Conservation (phyloP, 2,329 filamentous ascomycete genomes). For the Venturia carpophila region DNA sequence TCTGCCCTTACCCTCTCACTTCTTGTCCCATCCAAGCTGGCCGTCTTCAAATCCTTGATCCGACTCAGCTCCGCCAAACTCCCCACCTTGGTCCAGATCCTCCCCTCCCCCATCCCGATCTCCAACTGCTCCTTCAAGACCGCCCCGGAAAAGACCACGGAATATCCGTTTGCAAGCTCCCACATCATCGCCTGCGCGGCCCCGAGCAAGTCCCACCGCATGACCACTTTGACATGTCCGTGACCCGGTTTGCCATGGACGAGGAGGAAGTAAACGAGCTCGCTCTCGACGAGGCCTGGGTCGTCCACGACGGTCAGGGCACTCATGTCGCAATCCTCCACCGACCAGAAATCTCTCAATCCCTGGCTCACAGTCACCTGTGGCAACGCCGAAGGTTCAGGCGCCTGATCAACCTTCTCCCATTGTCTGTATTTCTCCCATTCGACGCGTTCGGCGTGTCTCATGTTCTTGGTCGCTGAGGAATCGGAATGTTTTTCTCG, state of each 20-base stretch:
- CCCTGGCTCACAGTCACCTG: background rate
- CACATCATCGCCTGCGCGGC: background rate
- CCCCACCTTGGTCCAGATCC: background rate
- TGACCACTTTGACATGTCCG: background rate
- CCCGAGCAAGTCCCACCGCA: background rate
- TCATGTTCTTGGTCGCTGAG: background rate
- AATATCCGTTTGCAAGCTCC: background rate
- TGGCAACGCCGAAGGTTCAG: background rate
- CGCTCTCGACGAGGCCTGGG: background rate
- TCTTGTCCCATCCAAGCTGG: background rate
- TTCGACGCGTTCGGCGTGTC: background rate
- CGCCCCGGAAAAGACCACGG: background rate
- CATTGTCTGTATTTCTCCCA: background rate
- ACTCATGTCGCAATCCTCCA: background rate
- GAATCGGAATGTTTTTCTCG: background rate
- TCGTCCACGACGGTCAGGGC: background rate
- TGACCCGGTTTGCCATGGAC: background rate
- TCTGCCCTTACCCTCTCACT: background rate
- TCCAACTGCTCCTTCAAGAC: background rate
- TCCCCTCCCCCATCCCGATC: background rate
- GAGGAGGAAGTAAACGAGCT: background rate
- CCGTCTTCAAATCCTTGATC: background rate
- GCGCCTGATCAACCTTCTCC: background rate
- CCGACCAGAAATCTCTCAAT: background rate
- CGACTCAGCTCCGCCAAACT: background rate